Evolutionary conservation across 352 stramenopile species (phyloP), one percentile per base, ranked within the genome.

Genomic region (Phytophthora pini): DNA sequence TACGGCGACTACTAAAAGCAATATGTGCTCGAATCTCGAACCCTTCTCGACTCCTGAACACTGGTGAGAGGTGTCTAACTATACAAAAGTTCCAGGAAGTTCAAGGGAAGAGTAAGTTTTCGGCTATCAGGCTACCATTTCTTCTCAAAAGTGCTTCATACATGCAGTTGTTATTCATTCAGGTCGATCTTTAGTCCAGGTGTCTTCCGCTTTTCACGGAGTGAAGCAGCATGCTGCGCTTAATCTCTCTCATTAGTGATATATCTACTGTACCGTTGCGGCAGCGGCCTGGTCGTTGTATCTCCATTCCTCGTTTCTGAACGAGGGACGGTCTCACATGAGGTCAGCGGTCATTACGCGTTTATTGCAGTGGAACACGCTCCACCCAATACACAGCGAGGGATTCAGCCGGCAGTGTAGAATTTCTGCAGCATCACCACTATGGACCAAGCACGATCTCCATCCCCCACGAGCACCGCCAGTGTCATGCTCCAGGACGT

Each of bases 21-120:
- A 32, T 64, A 69, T 69, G 32, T 15, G 43, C 29, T 59, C 22
- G 61, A 65, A 69, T 66, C 58, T 65, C 29, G 17, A 43, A 36
- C 24, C n/a, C 32, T 29, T 26, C 44, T 34, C 11, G 31, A 34
- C 8, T 34, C 31, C 3, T 12, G 31, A 36, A 36, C 31, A 36
- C 31, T 36, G 13, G 0, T 13, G 11, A 36, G 13, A 36, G 31
- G 31, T 13, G 8, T 12, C 4, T 36, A 36, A 12, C 31, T 36
- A 13, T 36, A 36, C 9, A 36, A 36, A 36, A 36, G 10, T 12
- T 36, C 31, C 31, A 36, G 31, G 31, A 36, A 36, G 31, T 36
- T 36, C 8, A 4, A 36, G 31, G 31, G 31, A 36, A 36, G 9
- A 4, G 24, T 26, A 26, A 17, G 17, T 17, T 17, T 17, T 17